These are phyloP conservation scores for Sphagnum tenellum DNA, from an alignment of 225 moss, liverwort and hornwort genomes.

Conservation along the genomic window DNA sequence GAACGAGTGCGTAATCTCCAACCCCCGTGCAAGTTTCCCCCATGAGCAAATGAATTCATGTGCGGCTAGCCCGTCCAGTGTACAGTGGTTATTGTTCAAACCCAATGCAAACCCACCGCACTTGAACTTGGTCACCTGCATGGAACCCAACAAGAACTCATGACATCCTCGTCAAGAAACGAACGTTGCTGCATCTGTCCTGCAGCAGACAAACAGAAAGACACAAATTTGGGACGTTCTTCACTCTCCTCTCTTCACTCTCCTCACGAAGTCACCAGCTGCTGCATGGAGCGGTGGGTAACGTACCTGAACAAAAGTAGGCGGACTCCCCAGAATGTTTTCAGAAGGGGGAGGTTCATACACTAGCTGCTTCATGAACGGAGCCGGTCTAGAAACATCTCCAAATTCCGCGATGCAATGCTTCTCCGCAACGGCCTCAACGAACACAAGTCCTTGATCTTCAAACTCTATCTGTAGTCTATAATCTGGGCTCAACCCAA, in stretches of 20 bases:
- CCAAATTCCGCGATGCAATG: slow-evolving; percentile 51
- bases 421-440: slow-evolving; percentile 29
- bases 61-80: too few species aligned
- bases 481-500: slow-evolving; percentile 28
- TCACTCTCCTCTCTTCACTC: background rate
- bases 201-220: background rate
- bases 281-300: too few species aligned
- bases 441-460: slow-evolving; percentile 40
- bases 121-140: too few species aligned
- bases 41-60: background rate
- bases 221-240: background rate
- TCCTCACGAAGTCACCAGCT: too few species aligned
- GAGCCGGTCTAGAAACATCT: slow-evolving; percentile 50
- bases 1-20: slow-evolving; percentile 15
- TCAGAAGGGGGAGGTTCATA: slow-evolving; percentile 44
- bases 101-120: too few species aligned
- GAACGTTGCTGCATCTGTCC: background rate
- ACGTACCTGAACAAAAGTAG: slow-evolving; percentile 57
- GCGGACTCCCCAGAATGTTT: slow-evolving; percentile 68
- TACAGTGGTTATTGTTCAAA: too few species aligned
- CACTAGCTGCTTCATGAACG: slow-evolving; percentile 61
- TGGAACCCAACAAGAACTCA: too few species aligned
- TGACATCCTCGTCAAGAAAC: background rate
- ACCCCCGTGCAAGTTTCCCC: background rate
- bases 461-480: slow-evolving; percentile 43